Evolutionary conservation across 2,329 filamentous ascomycete species (phyloP).

Genomic region (Paraphoma chrysanthemicola): DNA sequence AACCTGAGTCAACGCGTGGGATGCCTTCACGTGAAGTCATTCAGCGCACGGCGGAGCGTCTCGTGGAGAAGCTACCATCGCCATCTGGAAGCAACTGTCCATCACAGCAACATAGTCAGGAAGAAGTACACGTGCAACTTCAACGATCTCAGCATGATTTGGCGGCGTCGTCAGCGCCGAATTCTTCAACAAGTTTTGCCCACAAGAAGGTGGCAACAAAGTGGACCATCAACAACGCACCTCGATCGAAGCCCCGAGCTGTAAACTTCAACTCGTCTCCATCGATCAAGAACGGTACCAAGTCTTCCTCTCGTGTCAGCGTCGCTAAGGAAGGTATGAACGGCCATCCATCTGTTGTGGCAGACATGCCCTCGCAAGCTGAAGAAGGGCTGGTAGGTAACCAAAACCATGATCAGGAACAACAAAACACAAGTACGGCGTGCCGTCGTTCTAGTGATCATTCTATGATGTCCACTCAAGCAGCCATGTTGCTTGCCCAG

Average conservation of each 20-base stretch:
- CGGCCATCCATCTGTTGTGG: background rate
- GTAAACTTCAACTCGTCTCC: conserved; percentile 37
- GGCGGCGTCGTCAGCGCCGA: conserved; percentile 29
- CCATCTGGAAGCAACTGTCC: background rate
- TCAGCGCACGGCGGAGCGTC: conserved; percentile 22
- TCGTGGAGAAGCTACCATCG: conserved; percentile 2
- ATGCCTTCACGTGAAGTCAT: conserved; percentile 10
- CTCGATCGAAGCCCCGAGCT: conserved; percentile 23
- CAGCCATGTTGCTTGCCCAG: conserved; percentile 43
- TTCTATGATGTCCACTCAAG: conserved; percentile 45
- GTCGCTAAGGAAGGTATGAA: background rate
- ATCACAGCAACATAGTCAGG: background rate
- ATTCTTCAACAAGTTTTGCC: conserved; percentile 34
- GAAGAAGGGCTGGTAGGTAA: background rate
- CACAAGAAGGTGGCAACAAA: conserved; percentile 31
- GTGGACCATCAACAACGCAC: conserved; percentile 2
- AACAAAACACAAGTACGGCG: conserved; percentile 1
- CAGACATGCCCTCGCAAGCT: background rate
- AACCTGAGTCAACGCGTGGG: too few species aligned
- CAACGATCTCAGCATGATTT: conserved; percentile 14
- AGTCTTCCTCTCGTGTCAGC: too few species aligned
- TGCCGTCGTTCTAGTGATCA: conserved; percentile 18
- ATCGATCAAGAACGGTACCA: conserved; percentile 2
- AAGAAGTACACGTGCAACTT: background rate
- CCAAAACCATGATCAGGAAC: background rate